Evolutionary conservation across 1,284 basidiomycete species (phyloP), one percentile per base, ranked within the genome.

Genomic region (Ganoderma sp.): DNA sequence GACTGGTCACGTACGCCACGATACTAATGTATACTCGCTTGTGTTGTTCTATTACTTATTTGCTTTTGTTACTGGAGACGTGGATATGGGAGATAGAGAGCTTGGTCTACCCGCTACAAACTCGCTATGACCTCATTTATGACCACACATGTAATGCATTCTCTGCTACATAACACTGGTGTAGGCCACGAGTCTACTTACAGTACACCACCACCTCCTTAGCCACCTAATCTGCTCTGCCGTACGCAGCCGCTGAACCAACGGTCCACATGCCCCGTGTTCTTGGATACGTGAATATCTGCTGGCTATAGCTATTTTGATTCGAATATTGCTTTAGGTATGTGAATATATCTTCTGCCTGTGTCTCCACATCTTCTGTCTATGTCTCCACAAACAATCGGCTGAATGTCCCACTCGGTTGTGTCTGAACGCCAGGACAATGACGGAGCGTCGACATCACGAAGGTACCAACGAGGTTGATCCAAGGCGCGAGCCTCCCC

Each of bases 391-490:
- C 43, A 6, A 45, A 43, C n/a, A 8, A 19, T 9, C n/a, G 1
- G 45, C 8, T 48, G 8, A n/a, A 22, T n/a, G 8, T 22, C n/a
- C n/a, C n/a, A n/a, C 34, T 15, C 14, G 1, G 15, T 28, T 25
- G 7, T 22, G 48, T 50, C 28, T 15, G 22, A 54, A 32, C 14
- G 22, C 52, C 1, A 43, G 52, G 22, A 25, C 41, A 15, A 73
- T 73, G 70, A 14, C 58, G 39, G 72, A 72, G 62, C 71, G 69
- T 25, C 22, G 48, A 12, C 71, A 63, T 19, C 61, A 59, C 34
- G 64, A 66, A 42, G 66, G 64, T 45, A 65, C 59, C 15, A 12
- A 10, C 12, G 58, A 67, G 6, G 5, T 17, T 14, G 37, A 5
- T 39, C 7, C 37, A 8, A 19, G 50, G 6, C 22, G 32, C 4